Evolutionary conservation across 805 yeast species (phyloP), one percentile per base, ranked within the genome.

Genomic region (Metschnikowia amazonensis): DNA sequence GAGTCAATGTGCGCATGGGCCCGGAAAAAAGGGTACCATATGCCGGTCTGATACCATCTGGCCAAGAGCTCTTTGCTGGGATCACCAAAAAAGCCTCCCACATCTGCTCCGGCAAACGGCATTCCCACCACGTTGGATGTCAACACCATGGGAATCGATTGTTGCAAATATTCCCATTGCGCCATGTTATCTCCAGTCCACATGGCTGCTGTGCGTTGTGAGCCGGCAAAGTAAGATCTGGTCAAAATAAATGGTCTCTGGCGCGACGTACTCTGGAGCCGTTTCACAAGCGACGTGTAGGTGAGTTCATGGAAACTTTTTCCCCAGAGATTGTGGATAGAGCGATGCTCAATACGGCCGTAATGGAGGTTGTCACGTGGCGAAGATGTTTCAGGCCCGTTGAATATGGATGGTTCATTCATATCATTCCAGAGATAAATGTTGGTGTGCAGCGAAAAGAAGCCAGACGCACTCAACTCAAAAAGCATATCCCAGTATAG

Each of bases 131-230:
- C 69, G 38, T 89, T 89, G 52, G 83, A 76, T 3, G 95, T 86
- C 48, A 94, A 70, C 13, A 88, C 64, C 96, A 89, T 90, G 5
- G 98, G 97, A 36, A 89, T 76, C 0, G 97, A 87, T 4, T 79
- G 74, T 54, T 76, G 74, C 49, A 94, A 72, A 58, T 89, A 86
- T 51, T 84, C 94, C 99, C 99, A 94, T 53, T 77, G 83, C 2
- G 97, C 88, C 77, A 80, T 84, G 63, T 92, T 94, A 63, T 94
- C 99, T 36, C 99, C 99, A 0, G 97, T 89, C 99, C 99, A 94
- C 80, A 86, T 84, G 0, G 98, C 96, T 0, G 94, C 82, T 0
- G 94, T 74, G 55, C 90, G 75, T 65, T 94, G 98, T 2, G 97
- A 87, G 0, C 99, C 99, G 0, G 97, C 77, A 61, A 75, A 94